Conservation (phyloP, 192 early-diverging fungal genomes). For the Chytriomyces sp. region DNA sequence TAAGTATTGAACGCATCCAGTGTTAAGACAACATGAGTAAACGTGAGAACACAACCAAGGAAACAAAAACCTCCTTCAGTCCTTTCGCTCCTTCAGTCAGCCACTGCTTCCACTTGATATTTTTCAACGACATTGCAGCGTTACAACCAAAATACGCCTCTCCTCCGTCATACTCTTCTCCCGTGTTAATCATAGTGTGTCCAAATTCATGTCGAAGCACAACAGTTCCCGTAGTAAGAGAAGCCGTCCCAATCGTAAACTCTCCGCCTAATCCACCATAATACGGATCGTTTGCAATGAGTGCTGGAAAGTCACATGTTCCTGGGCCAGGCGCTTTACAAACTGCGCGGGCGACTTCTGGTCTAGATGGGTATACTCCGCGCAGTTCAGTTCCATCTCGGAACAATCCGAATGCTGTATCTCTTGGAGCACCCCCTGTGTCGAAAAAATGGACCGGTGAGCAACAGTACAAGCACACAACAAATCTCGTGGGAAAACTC, state of each 20-base stretch:
- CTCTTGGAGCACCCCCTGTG: slow-evolving; percentile 50
- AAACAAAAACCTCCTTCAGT: slow-evolving; percentile 45
- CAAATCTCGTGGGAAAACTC: background rate
- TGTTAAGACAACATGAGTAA: background rate
- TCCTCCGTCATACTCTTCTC: slow-evolving; percentile 54
- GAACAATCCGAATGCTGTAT: slow-evolving; percentile 66
- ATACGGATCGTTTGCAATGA: slow-evolving; percentile 66
- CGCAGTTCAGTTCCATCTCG: slow-evolving; percentile 68
- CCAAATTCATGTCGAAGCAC: slow-evolving; percentile 67
- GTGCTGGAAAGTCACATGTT: slow-evolving; percentile 64
- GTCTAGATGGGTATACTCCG: slow-evolving; percentile 62
- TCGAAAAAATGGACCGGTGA: background rate
- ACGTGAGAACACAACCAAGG: background rate
- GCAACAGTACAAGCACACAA: background rate
- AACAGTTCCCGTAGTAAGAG: slow-evolving; percentile 59
- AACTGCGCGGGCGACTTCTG: slow-evolving; percentile 50
- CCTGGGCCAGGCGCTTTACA: slow-evolving; percentile 56
- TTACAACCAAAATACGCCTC: slow-evolving; percentile 61
- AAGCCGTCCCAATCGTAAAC: slow-evolving; percentile 63
- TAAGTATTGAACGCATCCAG: background rate
- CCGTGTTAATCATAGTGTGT: slow-evolving; percentile 49
- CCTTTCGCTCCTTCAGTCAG: slow-evolving; percentile 54
- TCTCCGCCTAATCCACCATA: slow-evolving; percentile 71
- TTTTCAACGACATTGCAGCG: slow-evolving; percentile 45
- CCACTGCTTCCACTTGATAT: slow-evolving; percentile 67